Evolutionary conservation across 1,284 basidiomycete species (phyloP).

Genomic region (Baeospora myosura): DNA sequence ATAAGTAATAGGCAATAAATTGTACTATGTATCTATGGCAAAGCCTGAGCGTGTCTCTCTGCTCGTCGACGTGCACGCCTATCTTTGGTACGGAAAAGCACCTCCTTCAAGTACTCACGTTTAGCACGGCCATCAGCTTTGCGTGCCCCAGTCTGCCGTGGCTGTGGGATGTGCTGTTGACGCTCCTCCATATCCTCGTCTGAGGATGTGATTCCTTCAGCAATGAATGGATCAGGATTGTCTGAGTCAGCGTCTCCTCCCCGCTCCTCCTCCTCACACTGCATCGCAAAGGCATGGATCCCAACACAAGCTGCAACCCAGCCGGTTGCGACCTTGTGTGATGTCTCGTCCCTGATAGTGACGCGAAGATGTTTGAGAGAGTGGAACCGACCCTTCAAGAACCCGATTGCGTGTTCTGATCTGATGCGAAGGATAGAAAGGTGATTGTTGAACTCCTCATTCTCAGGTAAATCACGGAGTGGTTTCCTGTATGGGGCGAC

Average conservation of each 20-base stretch:
- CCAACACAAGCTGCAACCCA: constrained; percentile 18
- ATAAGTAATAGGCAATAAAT: no score
- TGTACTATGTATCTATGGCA: no score
- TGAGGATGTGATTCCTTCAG: background rate
- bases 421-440: constrained; percentile 8
- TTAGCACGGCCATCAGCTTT: constrained; percentile 1
- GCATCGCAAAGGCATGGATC: constrained; percentile 15
- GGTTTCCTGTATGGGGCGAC: constrained; percentile 12
- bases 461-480: constrained; percentile 5
- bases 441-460: constrained; percentile 9
- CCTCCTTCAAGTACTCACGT: constrained; percentile 6
- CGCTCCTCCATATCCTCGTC: background rate
- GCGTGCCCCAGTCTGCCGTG: background rate
- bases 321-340: constrained; percentile 16
- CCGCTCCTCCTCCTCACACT: constrained; percentile 10
- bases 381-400: constrained; percentile 22
- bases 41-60: no score
- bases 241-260: constrained; percentile 5
- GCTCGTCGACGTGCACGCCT: no score
- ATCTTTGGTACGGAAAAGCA: constrained; percentile 2
- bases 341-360: constrained; percentile 12
- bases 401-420: constrained; percentile 23
- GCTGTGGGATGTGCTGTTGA: background rate
- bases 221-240: constrained; percentile 2
- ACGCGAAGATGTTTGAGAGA: constrained; percentile 18